These are phyloP conservation scores for Luzula sylvatica DNA, from an alignment of 176 grass and related monocot species.

Conservation along the genomic window DNA sequence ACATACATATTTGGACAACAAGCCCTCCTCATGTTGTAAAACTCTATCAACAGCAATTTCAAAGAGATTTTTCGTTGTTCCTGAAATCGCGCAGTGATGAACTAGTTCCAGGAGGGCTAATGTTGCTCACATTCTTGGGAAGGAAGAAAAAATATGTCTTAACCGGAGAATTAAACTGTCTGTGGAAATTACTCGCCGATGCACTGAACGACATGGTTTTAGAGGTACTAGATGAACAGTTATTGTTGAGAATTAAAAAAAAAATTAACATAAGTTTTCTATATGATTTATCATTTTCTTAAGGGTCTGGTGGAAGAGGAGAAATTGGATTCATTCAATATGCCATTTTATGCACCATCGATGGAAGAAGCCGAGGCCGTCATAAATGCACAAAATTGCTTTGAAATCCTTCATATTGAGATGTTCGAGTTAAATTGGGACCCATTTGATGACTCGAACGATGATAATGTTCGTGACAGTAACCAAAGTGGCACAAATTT, in stretches of 20 bases:
- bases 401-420: conserved; percentile 4
- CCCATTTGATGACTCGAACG: conserved; percentile 3
- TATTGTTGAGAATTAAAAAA: background rate
- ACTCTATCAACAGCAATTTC: conserved; percentile 21
- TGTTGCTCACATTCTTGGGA: conserved; percentile 30
- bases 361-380: conserved; percentile 20
- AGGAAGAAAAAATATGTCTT: conserved; percentile 6
- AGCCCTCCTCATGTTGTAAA: conserved; percentile 7
- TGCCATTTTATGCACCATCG: conserved; percentile 15
- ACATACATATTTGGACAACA: conserved; percentile 29
- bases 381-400: background rate
- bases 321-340: conserved; percentile 11
- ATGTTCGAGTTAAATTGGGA: conserved; percentile 20
- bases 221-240: background rate
- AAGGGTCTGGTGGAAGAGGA: conserved; percentile 15
- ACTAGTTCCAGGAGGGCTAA: conserved; percentile 17
- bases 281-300: background rate
- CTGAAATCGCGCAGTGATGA: conserved; percentile 29
- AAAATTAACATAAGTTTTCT: no score
- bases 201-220: conserved; percentile 9
- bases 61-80: conserved; percentile 28
- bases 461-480: background rate
- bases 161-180: background rate
- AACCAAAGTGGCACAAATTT: conserved; percentile 3
- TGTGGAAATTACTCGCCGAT: conserved; percentile 1